phyloP scores from a whole-genome alignment of 305 asterid genomes.

The Ilex paraguariensis region DNA sequence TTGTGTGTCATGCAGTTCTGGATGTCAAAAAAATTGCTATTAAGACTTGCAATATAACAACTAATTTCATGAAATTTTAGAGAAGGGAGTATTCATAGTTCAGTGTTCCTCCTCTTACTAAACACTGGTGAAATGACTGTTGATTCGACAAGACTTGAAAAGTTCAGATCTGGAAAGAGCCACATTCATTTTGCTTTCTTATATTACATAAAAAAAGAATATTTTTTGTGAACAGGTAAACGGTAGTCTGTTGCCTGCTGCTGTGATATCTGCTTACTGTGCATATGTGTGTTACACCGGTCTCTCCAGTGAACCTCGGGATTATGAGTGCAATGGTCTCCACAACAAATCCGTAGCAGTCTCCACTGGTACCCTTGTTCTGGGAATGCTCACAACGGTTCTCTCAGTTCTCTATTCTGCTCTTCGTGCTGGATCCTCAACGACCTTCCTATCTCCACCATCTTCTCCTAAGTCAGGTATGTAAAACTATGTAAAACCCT shows the following conservation, averaged over 20 bases:
- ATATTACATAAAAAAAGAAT: background rate
- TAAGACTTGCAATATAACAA: too few relatives aligned
- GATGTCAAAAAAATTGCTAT: too few relatives aligned
- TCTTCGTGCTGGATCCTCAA: conserved; percentile 94
- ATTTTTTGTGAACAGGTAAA: conserved; percentile 57
- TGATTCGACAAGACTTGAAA: too few relatives aligned
- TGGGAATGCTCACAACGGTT: conserved; percentile 92
- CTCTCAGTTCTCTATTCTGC: conserved; percentile 90
- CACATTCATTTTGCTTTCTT: too few relatives aligned
- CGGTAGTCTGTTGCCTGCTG: conserved; percentile 96
- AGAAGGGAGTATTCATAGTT: too few relatives aligned
- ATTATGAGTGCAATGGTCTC: conserved; percentile 84
- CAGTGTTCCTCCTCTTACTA: too few relatives aligned
- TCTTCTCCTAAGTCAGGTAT: conserved; percentile 97
- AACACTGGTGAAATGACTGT: too few relatives aligned
- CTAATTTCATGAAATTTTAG: too few relatives aligned
- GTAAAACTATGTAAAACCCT: conserved; percentile 4
- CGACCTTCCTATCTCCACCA: conserved; percentile 88
- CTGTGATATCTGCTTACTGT: conserved; percentile 89
- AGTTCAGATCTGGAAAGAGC: too few relatives aligned
- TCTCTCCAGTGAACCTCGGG: conserved; percentile 90
- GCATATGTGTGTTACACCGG: conserved; percentile 94
- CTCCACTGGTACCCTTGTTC: conserved; percentile 65
- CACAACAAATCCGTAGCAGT: conserved; percentile 74
- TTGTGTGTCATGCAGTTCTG: too few relatives aligned